Base-by-base conservation (phyloP, 495 filamentous ascomycete genomes). In the Saxophila tyrrhenica region DNA sequence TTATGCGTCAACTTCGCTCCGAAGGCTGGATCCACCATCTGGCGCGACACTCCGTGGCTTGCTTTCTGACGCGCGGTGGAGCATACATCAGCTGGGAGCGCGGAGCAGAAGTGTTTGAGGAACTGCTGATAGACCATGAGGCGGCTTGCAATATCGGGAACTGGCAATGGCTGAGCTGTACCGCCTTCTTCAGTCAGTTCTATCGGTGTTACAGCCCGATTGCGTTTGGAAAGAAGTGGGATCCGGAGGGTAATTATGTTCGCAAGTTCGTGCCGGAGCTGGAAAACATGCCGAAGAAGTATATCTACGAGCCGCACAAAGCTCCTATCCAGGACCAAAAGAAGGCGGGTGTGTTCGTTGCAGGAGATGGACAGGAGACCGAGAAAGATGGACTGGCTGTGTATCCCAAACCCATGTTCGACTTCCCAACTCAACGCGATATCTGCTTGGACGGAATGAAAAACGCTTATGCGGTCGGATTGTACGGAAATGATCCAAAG, bases 1-100 rank as follows among this genome's bases (percentile, higher is more conserved):
- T 86, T 29, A 86, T 87, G 83, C 79, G 83, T 2, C 83, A 87
- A 64, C 69, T 87, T n/a, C 67, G 69, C 10, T 59, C 64, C 1
- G 82, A 86, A 61, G 83, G 84, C 17, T 87, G 82, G 83, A 85
- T 87, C 38, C 83, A 86, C 61, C 84, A 86, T 58, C 73, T 86
- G 0, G 83, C 81, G 1, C 76, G 83, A 16, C 84, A 87, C 58
- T 76, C 80, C 49, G 80, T 87, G 1, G 84, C 83, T 3, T 86
- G 80, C 57, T 86, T 87, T 63, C 68, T 86, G 29, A 87, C 83
- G 1, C 71, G 84, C 3, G 83, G 84, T 20, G 83, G 83, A 10
- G 85, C 82, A 64, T 87, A 85, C 58, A 72, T 87, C 25, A 74
- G 76, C 58, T 87, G 83, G 83, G 83, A 86, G 62, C 73, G 83